Percentiles rank a stretch among this genome's conserved stretches.
Evolutionary conservation across 2,329 filamentous ascomycete genomes (phyloP).

Genomic region (Nemania diffusa): DNA sequence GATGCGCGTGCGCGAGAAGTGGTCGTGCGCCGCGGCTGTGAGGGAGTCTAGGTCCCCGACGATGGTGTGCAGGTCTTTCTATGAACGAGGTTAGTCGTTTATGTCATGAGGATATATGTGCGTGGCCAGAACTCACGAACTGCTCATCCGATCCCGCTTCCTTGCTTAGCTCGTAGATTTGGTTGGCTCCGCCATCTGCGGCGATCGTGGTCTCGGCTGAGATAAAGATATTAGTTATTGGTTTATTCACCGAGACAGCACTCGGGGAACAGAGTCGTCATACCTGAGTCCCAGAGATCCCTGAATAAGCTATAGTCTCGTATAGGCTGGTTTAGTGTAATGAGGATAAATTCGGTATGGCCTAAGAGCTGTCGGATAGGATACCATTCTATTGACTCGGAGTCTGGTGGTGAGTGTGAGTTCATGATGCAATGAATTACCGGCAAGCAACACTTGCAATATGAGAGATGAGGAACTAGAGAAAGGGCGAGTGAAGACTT

Average conservation of each 20-base stretch:
- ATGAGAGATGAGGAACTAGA: neutral
- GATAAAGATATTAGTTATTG: conserved; percentile 35
- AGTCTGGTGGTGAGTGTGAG: conserved; percentile 13
- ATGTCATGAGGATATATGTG: neutral
- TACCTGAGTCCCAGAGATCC: conserved; percentile 47
- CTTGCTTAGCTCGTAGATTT: conserved; percentile 62
- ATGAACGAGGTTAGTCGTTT: neutral
- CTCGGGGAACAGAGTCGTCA: neutral
- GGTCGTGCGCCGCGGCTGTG: conserved; percentile 61
- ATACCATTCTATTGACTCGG: conserved; percentile 47
- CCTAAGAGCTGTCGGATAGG: conserved; percentile 46
- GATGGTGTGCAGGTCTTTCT: conserved; percentile 75
- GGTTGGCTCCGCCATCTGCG: conserved; percentile 91
- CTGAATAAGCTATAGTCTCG: conserved; percentile 41
- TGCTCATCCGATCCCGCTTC: conserved; percentile 10
- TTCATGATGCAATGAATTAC: conserved; percentile 25
- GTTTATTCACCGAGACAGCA: conserved; percentile 18
- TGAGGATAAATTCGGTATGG: conserved; percentile 57
- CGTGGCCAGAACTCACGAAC: conserved; percentile 19
- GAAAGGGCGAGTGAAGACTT: neutral
- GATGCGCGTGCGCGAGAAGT: conserved; percentile 76
- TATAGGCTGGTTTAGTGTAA: conserved; percentile 72
- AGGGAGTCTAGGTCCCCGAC: conserved; percentile 94
- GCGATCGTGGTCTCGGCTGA: conserved; percentile 76
- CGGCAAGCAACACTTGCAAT: neutral